These are phyloP conservation scores for Rhodotorula sp. DNA, from an alignment of 1,284 basidiomycete genomes.

Conservation along the genomic window DNA sequence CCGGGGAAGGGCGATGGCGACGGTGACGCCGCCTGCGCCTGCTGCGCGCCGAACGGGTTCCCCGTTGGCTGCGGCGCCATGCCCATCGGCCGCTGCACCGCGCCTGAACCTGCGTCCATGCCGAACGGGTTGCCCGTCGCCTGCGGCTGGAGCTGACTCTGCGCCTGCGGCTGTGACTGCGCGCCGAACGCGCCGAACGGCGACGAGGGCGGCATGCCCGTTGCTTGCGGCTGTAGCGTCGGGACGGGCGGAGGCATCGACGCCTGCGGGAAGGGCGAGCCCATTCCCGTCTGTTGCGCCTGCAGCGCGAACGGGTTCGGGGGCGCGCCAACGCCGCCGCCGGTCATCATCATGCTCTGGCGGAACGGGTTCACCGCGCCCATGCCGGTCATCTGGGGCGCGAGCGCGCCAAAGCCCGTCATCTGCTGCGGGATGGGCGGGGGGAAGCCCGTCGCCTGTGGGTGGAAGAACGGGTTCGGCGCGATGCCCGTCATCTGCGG, in stretches of 20 bases:
- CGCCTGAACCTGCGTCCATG: not conserved
- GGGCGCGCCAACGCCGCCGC: not conserved
- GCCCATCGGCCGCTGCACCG: conserved; percentile 3
- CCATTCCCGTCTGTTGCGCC: not conserved
- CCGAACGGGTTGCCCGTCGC: conserved; percentile 57
- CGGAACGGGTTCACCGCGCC: conserved; percentile 24
- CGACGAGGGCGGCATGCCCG: conserved; percentile 45
- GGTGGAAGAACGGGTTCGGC: conserved; percentile 36
- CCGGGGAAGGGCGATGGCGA: not conserved
- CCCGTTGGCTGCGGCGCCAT: conserved; percentile 23
- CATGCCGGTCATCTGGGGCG: conserved; percentile 50
- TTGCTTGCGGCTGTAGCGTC: conserved; percentile 16
- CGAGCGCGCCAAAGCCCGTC: conserved; percentile 36
- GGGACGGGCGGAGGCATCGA: not conserved
- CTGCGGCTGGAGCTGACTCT: conserved; percentile 28
- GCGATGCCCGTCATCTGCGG: conserved; percentile 33
- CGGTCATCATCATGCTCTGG: conserved; percentile 28
- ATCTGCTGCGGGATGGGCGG: conserved; percentile 46
- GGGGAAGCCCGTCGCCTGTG: conserved; percentile 50
- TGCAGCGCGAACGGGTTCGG: conserved; percentile 16
- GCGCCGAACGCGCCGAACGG: conserved; percentile 12
- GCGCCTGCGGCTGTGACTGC: conserved; percentile 20
- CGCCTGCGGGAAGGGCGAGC: not conserved
- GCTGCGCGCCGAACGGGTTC: conserved; percentile 24
- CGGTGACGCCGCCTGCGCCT: not conserved